phyloP scores from a whole-genome alignment of 2,329 filamentous ascomycete species.

The Allantophomopsis lycopodina region DNA sequence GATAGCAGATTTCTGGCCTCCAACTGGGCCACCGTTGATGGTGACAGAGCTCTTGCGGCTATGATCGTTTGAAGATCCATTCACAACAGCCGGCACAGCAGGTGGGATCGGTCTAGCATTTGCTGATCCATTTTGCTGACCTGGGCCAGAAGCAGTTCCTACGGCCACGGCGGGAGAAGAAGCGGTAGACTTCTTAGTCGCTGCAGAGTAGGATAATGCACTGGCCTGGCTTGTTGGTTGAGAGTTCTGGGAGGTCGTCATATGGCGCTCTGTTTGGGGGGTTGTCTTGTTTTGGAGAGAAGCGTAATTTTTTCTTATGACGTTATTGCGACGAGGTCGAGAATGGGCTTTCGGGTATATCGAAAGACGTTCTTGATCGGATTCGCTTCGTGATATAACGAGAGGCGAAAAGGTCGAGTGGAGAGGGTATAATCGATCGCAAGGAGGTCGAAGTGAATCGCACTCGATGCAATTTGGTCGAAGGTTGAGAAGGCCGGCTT shows the following conservation, averaged over 20 bases:
- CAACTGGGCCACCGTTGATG: constrained; percentile 64
- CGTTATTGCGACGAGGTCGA: too few relatives aligned
- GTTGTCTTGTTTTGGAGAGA: too few relatives aligned
- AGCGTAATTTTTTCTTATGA: too few relatives aligned
- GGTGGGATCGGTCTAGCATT: constrained; percentile 59
- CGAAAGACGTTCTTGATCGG: too few relatives aligned
- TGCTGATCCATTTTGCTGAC: constrained; percentile 47
- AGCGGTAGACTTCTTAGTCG: constrained; percentile 49
- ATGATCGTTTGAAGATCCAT: constrained; percentile 62
- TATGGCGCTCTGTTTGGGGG: too few relatives aligned
- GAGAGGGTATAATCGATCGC: too few relatives aligned
- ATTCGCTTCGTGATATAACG: too few relatives aligned
- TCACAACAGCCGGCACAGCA: constrained; percentile 50
- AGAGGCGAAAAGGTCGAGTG: too few relatives aligned
- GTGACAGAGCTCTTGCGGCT: constrained; percentile 80
- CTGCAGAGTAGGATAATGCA: constrained; percentile 51
- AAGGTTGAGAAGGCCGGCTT: too few relatives aligned
- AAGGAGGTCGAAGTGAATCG: too few relatives aligned
- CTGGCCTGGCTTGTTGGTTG: constrained; percentile 19
- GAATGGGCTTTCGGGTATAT: too few relatives aligned
- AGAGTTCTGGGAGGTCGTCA: constrained; percentile 8
- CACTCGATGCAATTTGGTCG: too few relatives aligned
- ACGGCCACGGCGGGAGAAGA: constrained; percentile 40
- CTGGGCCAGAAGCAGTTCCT: constrained; percentile 32
- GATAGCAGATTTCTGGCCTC: constrained; percentile 46